Evolutionary conservation across 441 rosid genomes (phyloP).

Genomic region (Manihot esculenta): DNA sequence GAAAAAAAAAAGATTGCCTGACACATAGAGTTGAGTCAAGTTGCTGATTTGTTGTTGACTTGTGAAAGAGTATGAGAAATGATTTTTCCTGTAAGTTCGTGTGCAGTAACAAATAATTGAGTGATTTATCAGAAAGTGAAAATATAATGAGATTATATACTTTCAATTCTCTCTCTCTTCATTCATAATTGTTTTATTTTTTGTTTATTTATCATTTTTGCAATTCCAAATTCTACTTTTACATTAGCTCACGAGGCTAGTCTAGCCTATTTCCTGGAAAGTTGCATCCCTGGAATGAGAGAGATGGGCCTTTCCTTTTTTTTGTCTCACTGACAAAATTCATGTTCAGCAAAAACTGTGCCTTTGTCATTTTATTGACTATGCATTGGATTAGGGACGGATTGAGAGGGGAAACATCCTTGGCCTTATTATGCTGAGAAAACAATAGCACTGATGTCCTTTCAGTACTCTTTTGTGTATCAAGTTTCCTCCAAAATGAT

Average conservation of each 20-base stretch:
- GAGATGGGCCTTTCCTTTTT: no score
- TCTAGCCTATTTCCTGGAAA: constrained; percentile 15
- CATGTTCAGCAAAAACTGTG: no score
- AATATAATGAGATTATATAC: constrained; percentile 41
- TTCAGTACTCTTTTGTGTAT: neutral
- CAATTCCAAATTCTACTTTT: neutral
- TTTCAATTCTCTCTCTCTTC: neutral
- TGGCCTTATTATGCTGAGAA: constrained; percentile 2
- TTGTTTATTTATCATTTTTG: neutral
- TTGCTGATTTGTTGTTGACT: constrained; percentile 38
- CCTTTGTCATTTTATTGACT: no score
- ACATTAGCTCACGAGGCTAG: neutral
- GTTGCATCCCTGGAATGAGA: no score
- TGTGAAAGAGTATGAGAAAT: constrained; percentile 40
- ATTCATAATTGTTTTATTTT: neutral
- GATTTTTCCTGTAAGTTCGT: constrained; percentile 62
- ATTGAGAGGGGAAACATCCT: neutral
- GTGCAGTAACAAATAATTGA: constrained; percentile 74
- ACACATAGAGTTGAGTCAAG: constrained; percentile 33
- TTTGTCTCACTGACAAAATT: no score
- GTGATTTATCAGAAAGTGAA: constrained; percentile 42
- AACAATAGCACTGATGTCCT: neutral
- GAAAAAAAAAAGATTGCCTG: constrained; percentile 28
- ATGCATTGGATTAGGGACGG: constrained; percentile 1
- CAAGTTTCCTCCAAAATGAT: constrained; percentile 6